phyloP scores from a whole-genome alignment of 2,329 filamentous ascomycete genomes.

The Talaromyces sp. region DNA sequence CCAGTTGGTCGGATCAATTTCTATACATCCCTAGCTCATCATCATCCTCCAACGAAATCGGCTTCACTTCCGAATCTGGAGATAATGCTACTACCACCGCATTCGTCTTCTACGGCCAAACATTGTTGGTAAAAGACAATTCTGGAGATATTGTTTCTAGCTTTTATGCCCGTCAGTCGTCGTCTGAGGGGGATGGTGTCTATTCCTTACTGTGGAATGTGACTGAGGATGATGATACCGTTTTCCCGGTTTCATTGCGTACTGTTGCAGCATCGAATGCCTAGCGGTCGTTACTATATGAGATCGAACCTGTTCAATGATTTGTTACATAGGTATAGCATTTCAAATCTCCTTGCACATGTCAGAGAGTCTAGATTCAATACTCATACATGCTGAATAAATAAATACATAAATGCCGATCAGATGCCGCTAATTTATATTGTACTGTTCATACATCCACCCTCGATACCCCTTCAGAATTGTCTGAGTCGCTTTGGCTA shows the following conservation, averaged over 20 bases:
- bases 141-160: neutral
- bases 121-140: neutral
- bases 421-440: neutral
- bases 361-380: neutral
- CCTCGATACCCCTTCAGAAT: constrained; percentile 1
- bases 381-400: neutral
- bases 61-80: neutral
- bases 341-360: neutral
- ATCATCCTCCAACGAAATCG: neutral
- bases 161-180: neutral
- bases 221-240: neutral
- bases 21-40: neutral
- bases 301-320: too few species aligned
- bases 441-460: neutral
- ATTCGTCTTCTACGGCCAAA: neutral
- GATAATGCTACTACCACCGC: neutral
- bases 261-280: neutral
- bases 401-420: neutral
- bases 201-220: neutral
- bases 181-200: neutral
- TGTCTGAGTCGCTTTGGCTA: constrained; percentile 15
- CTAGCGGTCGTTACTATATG: neutral
- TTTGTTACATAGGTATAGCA: neutral
- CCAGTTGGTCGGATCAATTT: neutral
- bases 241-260: neutral